phyloP scores from a whole-genome alignment of 345 rosid species.

The Triadica sebifera region DNA sequence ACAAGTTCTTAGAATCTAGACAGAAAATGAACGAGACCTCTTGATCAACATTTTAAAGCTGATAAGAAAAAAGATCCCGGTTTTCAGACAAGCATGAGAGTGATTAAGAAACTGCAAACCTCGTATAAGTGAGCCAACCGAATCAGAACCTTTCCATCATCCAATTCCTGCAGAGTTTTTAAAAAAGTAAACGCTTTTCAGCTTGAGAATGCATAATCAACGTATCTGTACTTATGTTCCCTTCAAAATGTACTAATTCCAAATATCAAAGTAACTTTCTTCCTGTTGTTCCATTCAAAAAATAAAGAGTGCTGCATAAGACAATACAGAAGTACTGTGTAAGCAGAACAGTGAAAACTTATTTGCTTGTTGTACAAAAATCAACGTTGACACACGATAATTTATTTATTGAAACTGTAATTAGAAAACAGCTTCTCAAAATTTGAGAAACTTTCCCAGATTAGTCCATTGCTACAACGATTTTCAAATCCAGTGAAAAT shows the following conservation, averaged over 20 bases:
- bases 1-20: background rate
- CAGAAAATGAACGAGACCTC: background rate
- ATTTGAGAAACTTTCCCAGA: background rate
- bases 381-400: background rate
- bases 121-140: constrained; percentile 88
- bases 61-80: background rate
- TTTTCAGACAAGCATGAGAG: constrained; percentile 9
- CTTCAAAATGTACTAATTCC: background rate
- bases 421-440: background rate
- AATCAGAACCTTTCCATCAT: constrained; percentile 63
- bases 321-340: too few relatives aligned
- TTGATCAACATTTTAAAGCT: background rate
- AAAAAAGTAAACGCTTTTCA: constrained; percentile 9
- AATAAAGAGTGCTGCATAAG: background rate
- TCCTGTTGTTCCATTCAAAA: background rate
- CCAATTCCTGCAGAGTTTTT: constrained; percentile 55
- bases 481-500: background rate
- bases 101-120: constrained; percentile 37
- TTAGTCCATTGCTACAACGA: background rate
- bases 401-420: background rate
- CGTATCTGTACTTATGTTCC: background rate
- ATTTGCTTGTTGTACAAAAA: background rate
- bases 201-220: background rate
- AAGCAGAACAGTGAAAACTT: background rate
- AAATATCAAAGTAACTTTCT: background rate